Percentiles rank a stretch among this genome's conserved stretches.
These are phyloP conservation scores for Citrus glauca DNA, from an alignment of 345 rosid species.

Conservation along the genomic window DNA sequence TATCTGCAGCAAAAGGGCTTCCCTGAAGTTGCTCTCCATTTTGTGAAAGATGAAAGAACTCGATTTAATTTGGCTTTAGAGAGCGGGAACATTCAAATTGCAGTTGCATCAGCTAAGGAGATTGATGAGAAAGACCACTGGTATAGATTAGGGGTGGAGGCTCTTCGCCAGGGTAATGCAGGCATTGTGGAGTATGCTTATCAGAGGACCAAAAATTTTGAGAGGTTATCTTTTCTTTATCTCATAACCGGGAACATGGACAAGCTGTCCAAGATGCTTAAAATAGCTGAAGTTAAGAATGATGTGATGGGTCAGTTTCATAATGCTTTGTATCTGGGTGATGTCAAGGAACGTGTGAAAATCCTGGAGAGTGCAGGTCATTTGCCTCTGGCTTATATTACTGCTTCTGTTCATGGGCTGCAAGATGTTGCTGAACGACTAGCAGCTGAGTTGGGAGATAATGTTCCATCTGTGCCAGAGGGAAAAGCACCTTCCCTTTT, in stretches of 20 bases:
- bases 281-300: conserved; percentile 89
- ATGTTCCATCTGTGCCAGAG: conserved; percentile 67
- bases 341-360: conserved; percentile 82
- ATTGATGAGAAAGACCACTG: conserved; percentile 94
- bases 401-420: conserved; percentile 83
- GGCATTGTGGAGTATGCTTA: conserved; percentile 94
- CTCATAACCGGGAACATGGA: conserved; percentile 84
- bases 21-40: conserved; percentile 98
- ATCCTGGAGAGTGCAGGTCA: conserved; percentile 87
- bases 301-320: conserved; percentile 98
- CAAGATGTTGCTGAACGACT: conserved; percentile 67
- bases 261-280: conserved; percentile 84
- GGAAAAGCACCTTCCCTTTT: conserved; percentile 70
- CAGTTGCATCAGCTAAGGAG: conserved; percentile 95
- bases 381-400: conserved; percentile 79
- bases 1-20: conserved; percentile 96
- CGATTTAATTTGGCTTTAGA: conserved; percentile 91
- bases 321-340: conserved; percentile 87
- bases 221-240: conserved; percentile 91
- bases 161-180: conserved; percentile 95
- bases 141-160: conserved; percentile 94
- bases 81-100: conserved; percentile 92
- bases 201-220: conserved; percentile 94
- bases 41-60: conserved; percentile 92
- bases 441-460: conserved; percentile 67